Percentiles rank a stretch among this genome's conserved stretches.
Conservation (phyloP, 768 basidiomycete species). For the Leccinum incarnatum region DNA sequence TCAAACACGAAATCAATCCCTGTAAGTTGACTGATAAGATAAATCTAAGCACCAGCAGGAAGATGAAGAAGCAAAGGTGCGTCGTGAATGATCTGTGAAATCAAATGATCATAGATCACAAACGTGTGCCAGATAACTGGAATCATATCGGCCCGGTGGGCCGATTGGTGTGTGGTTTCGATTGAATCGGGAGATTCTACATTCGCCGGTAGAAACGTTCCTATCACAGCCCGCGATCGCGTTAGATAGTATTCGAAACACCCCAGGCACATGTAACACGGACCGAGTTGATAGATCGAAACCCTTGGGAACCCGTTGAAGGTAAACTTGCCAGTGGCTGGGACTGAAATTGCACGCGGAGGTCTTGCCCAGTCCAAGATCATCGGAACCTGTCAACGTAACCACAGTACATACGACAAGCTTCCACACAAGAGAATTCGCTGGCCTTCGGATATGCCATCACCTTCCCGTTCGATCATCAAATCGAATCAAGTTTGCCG, state of each 20-base stretch:
- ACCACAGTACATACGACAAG: not conserved
- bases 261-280: not conserved
- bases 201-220: not conserved
- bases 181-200: not conserved
- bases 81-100: not conserved
- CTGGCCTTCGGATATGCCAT: not conserved
- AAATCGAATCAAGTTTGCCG: not conserved
- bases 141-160: not conserved
- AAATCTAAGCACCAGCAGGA: not conserved
- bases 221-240: not conserved
- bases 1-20: not conserved
- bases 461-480: not conserved
- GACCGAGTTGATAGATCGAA: not conserved
- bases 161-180: not conserved
- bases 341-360: not conserved
- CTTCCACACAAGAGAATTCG: not conserved
- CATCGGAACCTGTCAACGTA: not conserved
- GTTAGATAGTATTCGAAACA: not conserved
- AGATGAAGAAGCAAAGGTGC: not conserved
- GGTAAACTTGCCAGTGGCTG: not conserved
- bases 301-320: not conserved
- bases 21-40: not conserved
- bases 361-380: not conserved
- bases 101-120: not conserved
- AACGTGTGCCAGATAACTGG: not conserved